Conservation (phyloP, 495 filamentous ascomycete species). For the Lasiosphaeria ovina region DNA sequence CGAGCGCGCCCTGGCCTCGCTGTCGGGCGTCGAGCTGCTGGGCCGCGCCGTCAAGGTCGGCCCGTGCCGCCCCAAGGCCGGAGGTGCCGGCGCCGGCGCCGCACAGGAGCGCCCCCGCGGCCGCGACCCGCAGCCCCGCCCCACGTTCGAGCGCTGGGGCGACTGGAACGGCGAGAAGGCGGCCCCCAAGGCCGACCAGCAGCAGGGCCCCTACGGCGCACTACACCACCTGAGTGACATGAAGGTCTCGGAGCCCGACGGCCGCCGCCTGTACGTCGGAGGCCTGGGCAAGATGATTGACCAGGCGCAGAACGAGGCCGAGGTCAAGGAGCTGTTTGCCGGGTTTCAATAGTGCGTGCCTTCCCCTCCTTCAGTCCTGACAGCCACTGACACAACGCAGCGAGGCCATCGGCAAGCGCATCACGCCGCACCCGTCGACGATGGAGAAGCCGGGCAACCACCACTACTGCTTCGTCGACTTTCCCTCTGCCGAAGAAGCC, state of each 20-base stretch:
- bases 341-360: slow-evolving; percentile 49
- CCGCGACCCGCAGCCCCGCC: neutral
- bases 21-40: slow-evolving; percentile 53
- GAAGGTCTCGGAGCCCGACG: slow-evolving; percentile 28
- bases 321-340: slow-evolving; percentile 59
- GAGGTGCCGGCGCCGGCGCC: neutral
- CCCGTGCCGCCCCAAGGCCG: slow-evolving; percentile 51
- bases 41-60: slow-evolving; percentile 60
- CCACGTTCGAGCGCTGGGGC: slow-evolving; percentile 37
- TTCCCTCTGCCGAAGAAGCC: slow-evolving; percentile 55
- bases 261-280: slow-evolving; percentile 61
- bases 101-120: neutral
- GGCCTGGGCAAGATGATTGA: slow-evolving; percentile 59
- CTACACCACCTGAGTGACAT: slow-evolving; percentile 17
- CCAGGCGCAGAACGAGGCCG: slow-evolving; percentile 49
- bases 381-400: slow-evolving; percentile 13
- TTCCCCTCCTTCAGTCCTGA: neutral
- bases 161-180: slow-evolving; percentile 34
- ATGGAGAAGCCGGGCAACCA: slow-evolving; percentile 54
- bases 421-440: slow-evolving; percentile 55
- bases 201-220: slow-evolving; percentile 25
- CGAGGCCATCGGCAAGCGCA: slow-evolving; percentile 63
- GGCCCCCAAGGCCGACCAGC: slow-evolving; percentile 14
- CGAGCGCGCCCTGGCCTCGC: slow-evolving; percentile 51
- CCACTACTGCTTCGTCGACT: slow-evolving; percentile 69